phyloP scores from a whole-genome alignment of 148 eudicot species.

The Selenicereus undatus region DNA sequence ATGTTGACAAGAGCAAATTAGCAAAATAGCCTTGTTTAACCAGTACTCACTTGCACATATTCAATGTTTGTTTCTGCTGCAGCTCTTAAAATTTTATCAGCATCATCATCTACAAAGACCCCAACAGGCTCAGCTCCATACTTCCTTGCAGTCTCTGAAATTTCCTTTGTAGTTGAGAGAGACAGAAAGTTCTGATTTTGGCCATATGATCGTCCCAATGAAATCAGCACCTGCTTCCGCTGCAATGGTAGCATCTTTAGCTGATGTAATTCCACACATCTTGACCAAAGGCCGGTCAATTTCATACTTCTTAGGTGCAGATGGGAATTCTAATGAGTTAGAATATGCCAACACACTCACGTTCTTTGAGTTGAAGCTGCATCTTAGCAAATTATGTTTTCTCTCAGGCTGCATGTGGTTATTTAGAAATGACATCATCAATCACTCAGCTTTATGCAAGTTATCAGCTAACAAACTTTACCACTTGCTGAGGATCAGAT shows the following conservation, averaged over 20 bases:
- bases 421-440: background rate
- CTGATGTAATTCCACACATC: conserved; percentile 94
- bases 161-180: conserved; percentile 71
- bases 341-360: conserved; percentile 22
- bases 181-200: conserved; percentile 87
- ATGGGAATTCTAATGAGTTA: conserved; percentile 25
- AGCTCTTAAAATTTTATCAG: conserved; percentile 62
- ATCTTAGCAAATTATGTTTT: conserved; percentile 15
- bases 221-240: conserved; percentile 93
- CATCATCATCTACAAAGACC: conserved; percentile 91
- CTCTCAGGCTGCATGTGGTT: conserved; percentile 20
- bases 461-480: background rate
- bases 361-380: conserved; percentile 26
- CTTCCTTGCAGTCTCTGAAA: conserved; percentile 68
- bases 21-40: background rate
- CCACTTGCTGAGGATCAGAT: background rate
- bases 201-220: conserved; percentile 96
- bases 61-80: conserved; percentile 67
- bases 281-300: conserved; percentile 61
- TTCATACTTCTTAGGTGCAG: conserved; percentile 24
- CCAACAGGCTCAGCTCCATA: conserved; percentile 90
- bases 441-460: background rate
- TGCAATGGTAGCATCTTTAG: conserved; percentile 89
- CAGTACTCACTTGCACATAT: conserved; percentile 47
- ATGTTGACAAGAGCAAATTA: background rate